Base-by-base conservation (phyloP, 2,329 filamentous ascomycete genomes). In the Bipolaris cookei region DNA sequence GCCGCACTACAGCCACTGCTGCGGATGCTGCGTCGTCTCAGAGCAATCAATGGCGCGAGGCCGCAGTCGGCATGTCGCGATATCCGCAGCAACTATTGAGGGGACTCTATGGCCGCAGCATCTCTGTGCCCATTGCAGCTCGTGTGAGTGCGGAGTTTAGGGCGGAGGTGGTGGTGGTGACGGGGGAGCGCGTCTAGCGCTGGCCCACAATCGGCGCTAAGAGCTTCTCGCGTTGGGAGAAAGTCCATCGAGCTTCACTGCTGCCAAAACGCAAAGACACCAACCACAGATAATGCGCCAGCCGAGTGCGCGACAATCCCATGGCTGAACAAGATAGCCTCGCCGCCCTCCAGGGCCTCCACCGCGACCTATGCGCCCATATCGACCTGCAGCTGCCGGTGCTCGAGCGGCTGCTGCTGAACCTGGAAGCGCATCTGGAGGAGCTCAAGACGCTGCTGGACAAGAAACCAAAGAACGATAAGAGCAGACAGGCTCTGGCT, bases 291-390 rank as follows among this genome's bases (percentile, higher is more conserved):
- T 59, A 44, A 75, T 76, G 71, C 73, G 63, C 69, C 71, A 21
- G 47, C 38, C 59, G 34, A 46, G 58, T 23, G 50, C 49, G 54
- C 64, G 62, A 67, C 47, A 45, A 48, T 63, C 56, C 58, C 70
- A 94, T 95, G 91, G 87, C 89, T 76, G 88, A 90, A 72, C 81
- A 86, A 74, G 88, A 88, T 75, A 86, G 85, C 72, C 83, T 96
- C 72, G 88, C 89, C 72, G 86, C 88, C 77, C 86, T 98, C 70
- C 88, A 93, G 80, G 88, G 87, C 76, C 87, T 99, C 68, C 91
- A 96, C 77, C 87, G 90, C 76, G 92, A 97, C 79, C 86, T 99
- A 61, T 82, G 90, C 66, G 88, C 89, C 55, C 83, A 95, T 67
- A 86, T 86, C 62, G 88, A 95, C 70, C 86, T 87, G 54, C 86